Base-by-base conservation (phyloP, 768 basidiomycete genomes). In the Pisolithus tinctorius region DNA sequence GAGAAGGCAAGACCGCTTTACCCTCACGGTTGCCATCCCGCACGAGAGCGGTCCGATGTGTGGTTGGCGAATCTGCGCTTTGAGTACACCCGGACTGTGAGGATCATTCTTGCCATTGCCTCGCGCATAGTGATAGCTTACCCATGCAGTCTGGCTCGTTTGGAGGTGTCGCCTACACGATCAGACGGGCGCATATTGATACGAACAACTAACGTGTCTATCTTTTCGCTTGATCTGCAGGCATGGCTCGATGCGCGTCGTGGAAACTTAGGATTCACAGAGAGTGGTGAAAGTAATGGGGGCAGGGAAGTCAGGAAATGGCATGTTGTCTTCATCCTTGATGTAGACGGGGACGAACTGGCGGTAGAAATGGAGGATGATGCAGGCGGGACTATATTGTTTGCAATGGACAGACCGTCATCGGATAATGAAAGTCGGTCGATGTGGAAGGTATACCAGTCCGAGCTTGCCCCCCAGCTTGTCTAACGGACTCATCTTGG, bases 1-100 rank as follows among this genome's bases (percentile, higher is more conserved):
- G 39, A 52, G 0, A 26, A 41, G 44, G 25, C 53, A 13, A 34
- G 17, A 17, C 9, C 10, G 17, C 11, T 93, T 90, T 63, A 89
- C 85, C 1, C 66, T 94, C 50, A 93, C 89, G 0, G 82, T 85
- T 5, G 76, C 82, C 1, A 73, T 76, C 30, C 89, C 92, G 0
- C 60, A 71, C 1, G 88, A 90, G 59, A 79, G 75, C 51, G 88
- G 88, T 1, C 72, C 85, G 2, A 63, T 91, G 49, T 74, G 83
- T 60, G 91, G 90, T 2, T 88, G 82, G 72, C 76, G 69, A 46
- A 79, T 94, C 40, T 69, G 80, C 31, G 71, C 74, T 30, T 63
- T 91, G 40, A 57, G 60, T 2, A 65, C 75, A n/a, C 86, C 87
- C 31, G 92, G 92, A 45, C 73, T 85, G 88, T 88, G 51, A 47